Base-by-base conservation (phyloP, 495 filamentous ascomycete genomes). In the Zalerion maritima region DNA sequence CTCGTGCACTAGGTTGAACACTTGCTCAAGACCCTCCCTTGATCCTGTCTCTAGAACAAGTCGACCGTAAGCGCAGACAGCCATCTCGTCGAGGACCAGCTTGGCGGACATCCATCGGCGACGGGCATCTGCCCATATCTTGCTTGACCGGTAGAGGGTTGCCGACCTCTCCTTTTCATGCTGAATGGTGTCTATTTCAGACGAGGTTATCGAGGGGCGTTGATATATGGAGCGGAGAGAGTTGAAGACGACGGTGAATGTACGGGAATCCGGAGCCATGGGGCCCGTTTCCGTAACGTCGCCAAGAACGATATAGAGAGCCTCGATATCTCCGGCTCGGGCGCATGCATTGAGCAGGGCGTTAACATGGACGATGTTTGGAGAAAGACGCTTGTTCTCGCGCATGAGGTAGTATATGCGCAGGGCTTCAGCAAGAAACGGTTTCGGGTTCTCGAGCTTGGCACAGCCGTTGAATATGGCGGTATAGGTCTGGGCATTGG, bases 191-290 rank as follows among this genome's bases (percentile, higher is more conserved):
- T 49, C 42, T 3, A 38, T 42, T 1, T 38, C 29, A 6, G 33
- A 17, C 27, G 31, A 6, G 10, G 28, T 34, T 1, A 29, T 21
- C 12, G 34, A 13, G 18, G 28, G 33, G 36, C 35, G 18, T 26
- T 36, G 20, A 25, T 21, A 62, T 38, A 21, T 57, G 39, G 32
- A 19, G 12, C 62, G 52, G 13, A 92, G 60, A 3, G 75, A 80
- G 31, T 80, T 76, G 15, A 97, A 36, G 30, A 97, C 77, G 18
- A 70, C 82, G 3, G 80, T 81, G 36, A 76, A 97, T 0, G 89
- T 93, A 11, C 60, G 35, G 13, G 57, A 56, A 37, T 87, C 69
- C 2, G 89, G 74, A 2, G 73, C 58, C 14, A 60, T 62, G 0
- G 57, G 41, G 2, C 73, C 71, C 5, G 63, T 54, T 29, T 73